These are phyloP conservation scores for Chloroidium sp. DNA, from an alignment of 163 green algal species.

Conservation along the genomic window DNA sequence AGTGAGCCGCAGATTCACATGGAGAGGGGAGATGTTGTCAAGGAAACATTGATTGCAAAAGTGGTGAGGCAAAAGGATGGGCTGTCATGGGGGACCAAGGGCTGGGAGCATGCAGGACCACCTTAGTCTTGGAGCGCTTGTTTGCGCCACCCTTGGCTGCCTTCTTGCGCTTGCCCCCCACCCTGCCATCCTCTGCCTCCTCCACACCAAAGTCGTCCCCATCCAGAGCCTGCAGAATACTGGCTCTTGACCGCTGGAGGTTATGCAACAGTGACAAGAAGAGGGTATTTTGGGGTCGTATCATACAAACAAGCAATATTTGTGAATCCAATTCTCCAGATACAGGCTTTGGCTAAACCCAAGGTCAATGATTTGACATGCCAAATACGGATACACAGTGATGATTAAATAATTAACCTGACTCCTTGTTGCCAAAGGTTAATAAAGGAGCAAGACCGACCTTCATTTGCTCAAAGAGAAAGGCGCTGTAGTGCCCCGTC, in stretches of 20 bases:
- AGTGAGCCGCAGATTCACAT: not conserved
- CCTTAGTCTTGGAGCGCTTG: conserved; percentile 8
- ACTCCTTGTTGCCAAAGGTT: too few species aligned
- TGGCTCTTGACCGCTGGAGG: not conserved
- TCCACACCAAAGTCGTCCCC: conserved; percentile 20
- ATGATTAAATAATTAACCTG: too few species aligned
- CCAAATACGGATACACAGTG: too few species aligned
- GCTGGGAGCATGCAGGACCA: not conserved
- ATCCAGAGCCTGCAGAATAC: conserved; percentile 46
- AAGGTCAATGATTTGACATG: too few species aligned
- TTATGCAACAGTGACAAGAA: too few species aligned
- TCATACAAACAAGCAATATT: too few species aligned
- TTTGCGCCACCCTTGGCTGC: conserved; percentile 6
- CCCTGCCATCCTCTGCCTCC: conserved; percentile 11
- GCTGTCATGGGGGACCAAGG: not conserved
- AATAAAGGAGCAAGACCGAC: not conserved
- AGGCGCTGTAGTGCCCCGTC: conserved; percentile 79
- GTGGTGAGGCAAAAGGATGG: not conserved
- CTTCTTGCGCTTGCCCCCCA: conserved; percentile 6
- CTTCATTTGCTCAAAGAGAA: conserved; percentile 79
- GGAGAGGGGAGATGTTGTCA: not conserved
- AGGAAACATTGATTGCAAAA: not conserved
- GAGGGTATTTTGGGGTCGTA: too few species aligned
- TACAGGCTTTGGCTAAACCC: too few species aligned
- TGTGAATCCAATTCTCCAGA: too few species aligned